Evolutionary conservation across 1,284 basidiomycete genomes (phyloP), one percentile per base, ranked within the genome.

Genomic region (Golubevia pallescens): DNA sequence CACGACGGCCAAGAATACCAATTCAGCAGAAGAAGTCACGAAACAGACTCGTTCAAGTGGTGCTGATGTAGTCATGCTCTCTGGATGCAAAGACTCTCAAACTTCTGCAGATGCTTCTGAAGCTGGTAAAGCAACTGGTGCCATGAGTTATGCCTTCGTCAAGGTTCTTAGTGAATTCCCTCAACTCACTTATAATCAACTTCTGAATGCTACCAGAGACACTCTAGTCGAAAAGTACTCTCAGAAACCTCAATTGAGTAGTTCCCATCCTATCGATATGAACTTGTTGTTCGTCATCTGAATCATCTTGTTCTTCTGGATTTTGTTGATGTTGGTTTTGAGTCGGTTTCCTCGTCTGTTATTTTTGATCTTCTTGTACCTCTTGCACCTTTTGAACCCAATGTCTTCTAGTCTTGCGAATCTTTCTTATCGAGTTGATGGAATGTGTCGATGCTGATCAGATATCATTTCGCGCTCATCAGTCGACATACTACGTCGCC

Each of bases 71-170:
- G 69, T 85, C 34, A 83, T 81, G 78, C 61, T 83, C n/a, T 77
- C 74, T 24, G 81, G 83, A n/a, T 84, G 82, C 73, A 85, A 85
- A 67, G 83, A 85, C 63, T 69, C 70, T 53, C 83, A 85, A 66
- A 85, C 83, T 24, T 70, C 66, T 58, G 83, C 83, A 2, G 83
- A 85, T 61, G 80, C 83, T 10, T 71, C 69, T 52, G 80, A 83
- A 67, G 83, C 80, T 2, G 81, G 79, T 28, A 78, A 68, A 57
- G 83, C 80, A 14, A 85, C 82, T 28, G 83, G 83, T 20, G 83
- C 83, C 1, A 82, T 81, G 69, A 75, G 72, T 61, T 84, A 69
- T 62, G 83, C 83, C 4, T 85, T 85, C 58, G 61, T 81, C 60
- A 76, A 66, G 13, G 83, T 84, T 19, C 13, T 55, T 3, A 28